Evolutionary conservation across 805 yeast genomes (phyloP), one percentile per base, ranked within the genome.

Genomic region (Starmerella ratchasimensis): DNA sequence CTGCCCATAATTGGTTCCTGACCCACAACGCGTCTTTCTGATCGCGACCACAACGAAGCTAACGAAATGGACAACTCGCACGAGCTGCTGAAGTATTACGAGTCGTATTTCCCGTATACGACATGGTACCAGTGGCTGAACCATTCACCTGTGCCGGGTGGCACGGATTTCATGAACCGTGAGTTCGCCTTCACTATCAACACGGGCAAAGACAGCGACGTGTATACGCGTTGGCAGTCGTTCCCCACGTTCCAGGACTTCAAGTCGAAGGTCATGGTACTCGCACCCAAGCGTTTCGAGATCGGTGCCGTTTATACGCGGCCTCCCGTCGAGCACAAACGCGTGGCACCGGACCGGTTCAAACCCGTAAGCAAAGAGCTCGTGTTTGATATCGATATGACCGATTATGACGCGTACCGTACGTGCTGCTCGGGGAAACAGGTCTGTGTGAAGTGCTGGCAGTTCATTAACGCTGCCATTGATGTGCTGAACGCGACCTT

Each of bases 331-430:
- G 81, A 83, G 42, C 68, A 94, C 37, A 86, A 81, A 52, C 67
- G 74, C 7, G 63, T 83, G 13, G 72, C 93, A 15, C 80, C 80
- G 49, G 68, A 68, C 22, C 78, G 81, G 17, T 72, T 84, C 76
- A 76, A 73, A 50, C 90, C 98, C 1, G 51, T 77, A 24, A 67
- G 72, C 47, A 90, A 90, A 57, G 98, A 90, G 56, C 65, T 90
- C 41, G 94, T 86, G 5, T 79, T 90, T 47, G 98, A 90, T 74
- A 88, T 90, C 47, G 98, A 90, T 76, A 73, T 90, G 67, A 90
- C 95, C 19, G 98, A 90, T 63, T 90, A 90, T 57, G 97, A 88
- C 59, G 80, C 76, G 19, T 71, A 82, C 48, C 74, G 98, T 61
- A 88, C 96, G 0, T 90, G 98, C 59, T 90, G 98, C 57, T 63